phyloP scores from a whole-genome alignment of 371 early-diverging fungal species.

The Dichotomocladium elegans region DNA sequence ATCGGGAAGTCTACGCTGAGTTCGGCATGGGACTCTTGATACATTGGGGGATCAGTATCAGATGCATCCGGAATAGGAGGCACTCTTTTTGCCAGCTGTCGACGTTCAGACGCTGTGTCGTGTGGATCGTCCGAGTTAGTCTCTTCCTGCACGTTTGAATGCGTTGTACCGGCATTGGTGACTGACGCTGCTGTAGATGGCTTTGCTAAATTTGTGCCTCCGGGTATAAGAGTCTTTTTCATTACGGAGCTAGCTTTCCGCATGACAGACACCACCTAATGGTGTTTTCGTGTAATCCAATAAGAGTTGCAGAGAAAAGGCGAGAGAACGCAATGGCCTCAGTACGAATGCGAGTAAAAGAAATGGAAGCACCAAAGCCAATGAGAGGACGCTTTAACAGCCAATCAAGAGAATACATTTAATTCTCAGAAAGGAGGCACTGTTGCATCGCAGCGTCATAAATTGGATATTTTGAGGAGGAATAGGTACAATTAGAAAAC shows the following conservation, averaged over 20 bases:
- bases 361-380: no score
- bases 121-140: neutral
- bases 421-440: no score
- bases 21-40: constrained; percentile 3
- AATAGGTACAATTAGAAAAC: no score
- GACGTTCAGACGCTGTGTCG: neutral
- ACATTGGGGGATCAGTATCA: constrained; percentile 22
- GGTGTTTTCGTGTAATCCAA: no score
- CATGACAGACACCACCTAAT: constrained; percentile 16
- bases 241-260: constrained; percentile 30
- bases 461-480: no score
- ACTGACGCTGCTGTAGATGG: constrained; percentile 13
- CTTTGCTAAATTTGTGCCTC: constrained; percentile 12
- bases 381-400: no score
- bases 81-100: neutral
- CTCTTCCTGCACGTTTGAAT: no score
- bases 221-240: constrained; percentile 23
- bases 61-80: neutral
- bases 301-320: no score
- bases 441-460: no score
- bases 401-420: no score
- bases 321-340: no score
- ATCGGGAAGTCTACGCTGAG: constrained; percentile 24
- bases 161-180: neutral
- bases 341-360: no score